Percentiles rank a stretch among this genome's conserved stretches.
phyloP scores from a whole-genome alignment of 2,329 filamentous ascomycete species.

The Microcyclospora tardicrescens region DNA sequence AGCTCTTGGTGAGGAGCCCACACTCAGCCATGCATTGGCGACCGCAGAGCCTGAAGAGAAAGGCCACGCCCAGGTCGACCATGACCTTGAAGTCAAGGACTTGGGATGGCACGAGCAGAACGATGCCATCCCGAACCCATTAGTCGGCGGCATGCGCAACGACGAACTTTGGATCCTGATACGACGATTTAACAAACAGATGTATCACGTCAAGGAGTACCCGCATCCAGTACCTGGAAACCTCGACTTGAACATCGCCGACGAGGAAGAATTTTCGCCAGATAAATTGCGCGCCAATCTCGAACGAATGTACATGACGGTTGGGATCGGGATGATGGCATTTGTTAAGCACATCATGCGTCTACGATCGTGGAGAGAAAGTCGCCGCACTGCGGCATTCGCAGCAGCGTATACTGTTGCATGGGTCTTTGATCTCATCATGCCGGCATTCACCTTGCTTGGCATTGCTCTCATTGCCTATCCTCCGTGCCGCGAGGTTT shows the following conservation, averaged over 20 bases:
- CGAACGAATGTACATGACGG: conserved; percentile 70
- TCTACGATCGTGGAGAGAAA: conserved; percentile 68
- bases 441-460: conserved; percentile 46
- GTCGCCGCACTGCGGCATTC: conserved; percentile 53
- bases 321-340: conserved; percentile 53
- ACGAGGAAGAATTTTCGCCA: conserved; percentile 73
- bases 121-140: conserved; percentile 39
- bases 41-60: conserved; percentile 33
- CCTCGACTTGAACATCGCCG: conserved; percentile 66
- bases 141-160: conserved; percentile 57
- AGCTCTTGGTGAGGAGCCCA: conserved; percentile 29
- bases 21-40: conserved; percentile 36
- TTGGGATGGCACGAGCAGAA: conserved; percentile 57
- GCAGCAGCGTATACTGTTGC: conserved; percentile 49
- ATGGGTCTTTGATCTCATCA: conserved; percentile 60
- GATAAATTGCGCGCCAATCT: conserved; percentile 69
- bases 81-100: conserved; percentile 45
- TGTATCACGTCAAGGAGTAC: conserved; percentile 59
- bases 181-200: conserved; percentile 64
- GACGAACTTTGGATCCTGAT: conserved; percentile 62
- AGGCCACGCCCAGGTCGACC: conserved; percentile 31
- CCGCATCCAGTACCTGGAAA: conserved; percentile 48
- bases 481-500: conserved; percentile 45
- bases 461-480: conserved; percentile 54
- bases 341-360: conserved; percentile 63